These are phyloP conservation scores for Tylopilus balloui DNA, from an alignment of 768 basidiomycete species.

Conservation along the genomic window DNA sequence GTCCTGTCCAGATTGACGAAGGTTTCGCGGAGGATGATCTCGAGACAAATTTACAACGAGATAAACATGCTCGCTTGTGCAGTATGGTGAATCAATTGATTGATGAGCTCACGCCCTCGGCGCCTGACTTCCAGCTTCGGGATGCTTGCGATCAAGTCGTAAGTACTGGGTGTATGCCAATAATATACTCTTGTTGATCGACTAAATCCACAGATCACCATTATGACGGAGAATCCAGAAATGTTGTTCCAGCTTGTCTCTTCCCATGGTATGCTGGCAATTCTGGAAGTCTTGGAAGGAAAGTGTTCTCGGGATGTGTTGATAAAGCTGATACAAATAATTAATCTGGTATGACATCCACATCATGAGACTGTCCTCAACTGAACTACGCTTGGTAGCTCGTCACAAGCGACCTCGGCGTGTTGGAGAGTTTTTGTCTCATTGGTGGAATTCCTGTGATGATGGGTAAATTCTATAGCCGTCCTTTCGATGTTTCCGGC, in stretches of 20 bases:
- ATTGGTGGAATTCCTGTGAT: slow-evolving; percentile 94
- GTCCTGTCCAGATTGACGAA: slow-evolving; percentile 70
- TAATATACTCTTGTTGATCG: background rate
- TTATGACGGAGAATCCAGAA: slow-evolving; percentile 77
- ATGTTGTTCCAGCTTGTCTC: slow-evolving; percentile 87
- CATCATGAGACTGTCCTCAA: background rate
- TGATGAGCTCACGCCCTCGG: slow-evolving; percentile 77
- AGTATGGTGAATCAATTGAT: slow-evolving; percentile 79
- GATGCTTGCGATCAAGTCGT: slow-evolving; percentile 89
- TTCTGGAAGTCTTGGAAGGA: slow-evolving; percentile 88
- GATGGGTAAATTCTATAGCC: slow-evolving; percentile 55
- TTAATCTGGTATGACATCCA: slow-evolving; percentile 63
- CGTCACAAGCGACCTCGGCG: slow-evolving; percentile 70
- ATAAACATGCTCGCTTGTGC: slow-evolving; percentile 87
- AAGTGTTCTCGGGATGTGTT: slow-evolving; percentile 82
- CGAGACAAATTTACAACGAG: slow-evolving; percentile 86
- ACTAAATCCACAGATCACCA: slow-evolving; percentile 50
- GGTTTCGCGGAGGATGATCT: slow-evolving; percentile 89
- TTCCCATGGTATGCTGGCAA: slow-evolving; percentile 91
- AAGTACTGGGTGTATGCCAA: slow-evolving; percentile 20
- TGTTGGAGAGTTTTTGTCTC: slow-evolving; percentile 92
- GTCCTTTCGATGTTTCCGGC: background rate
- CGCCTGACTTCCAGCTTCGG: slow-evolving; percentile 77
- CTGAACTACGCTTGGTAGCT: slow-evolving; percentile 35
- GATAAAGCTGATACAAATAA: slow-evolving; percentile 79